These are phyloP conservation scores for Paracorniculantispora psalliotae DNA, from an alignment of 2,329 filamentous ascomycete genomes.

Conservation along the genomic window DNA sequence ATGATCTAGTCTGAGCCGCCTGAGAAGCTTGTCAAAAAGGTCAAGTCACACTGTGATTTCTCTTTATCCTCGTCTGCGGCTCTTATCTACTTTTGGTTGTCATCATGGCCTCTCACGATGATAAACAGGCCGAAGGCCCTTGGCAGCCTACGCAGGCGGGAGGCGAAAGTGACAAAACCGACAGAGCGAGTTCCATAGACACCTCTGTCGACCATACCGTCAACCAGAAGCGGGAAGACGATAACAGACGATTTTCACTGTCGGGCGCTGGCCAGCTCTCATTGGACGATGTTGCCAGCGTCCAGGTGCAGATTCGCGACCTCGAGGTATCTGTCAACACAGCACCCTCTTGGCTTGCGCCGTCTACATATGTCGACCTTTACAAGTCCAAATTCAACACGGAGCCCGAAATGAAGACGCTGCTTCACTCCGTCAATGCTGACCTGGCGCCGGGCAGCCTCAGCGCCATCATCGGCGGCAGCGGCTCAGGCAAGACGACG, in stretches of 20 bases:
- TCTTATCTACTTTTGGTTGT: neutral
- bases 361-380: slow-evolving; percentile 40
- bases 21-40: neutral
- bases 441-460: slow-evolving; percentile 61
- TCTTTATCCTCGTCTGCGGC: too few relatives aligned
- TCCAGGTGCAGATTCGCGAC: slow-evolving; percentile 49
- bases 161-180: slow-evolving; percentile 17
- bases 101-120: slow-evolving; percentile 3
- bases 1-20: neutral
- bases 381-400: slow-evolving; percentile 34
- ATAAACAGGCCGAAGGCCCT: neutral
- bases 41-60: neutral
- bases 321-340: slow-evolving; percentile 54
- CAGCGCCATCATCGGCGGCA: slow-evolving; percentile 71
- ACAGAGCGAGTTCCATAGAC: slow-evolving; percentile 20
- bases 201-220: slow-evolving; percentile 16
- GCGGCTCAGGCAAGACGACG: slow-evolving; percentile 69
- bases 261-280: slow-evolving; percentile 35
- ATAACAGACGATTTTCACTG: slow-evolving; percentile 23
- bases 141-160: neutral
- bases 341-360: slow-evolving; percentile 48
- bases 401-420: slow-evolving; percentile 38
- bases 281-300: slow-evolving; percentile 50
- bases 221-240: slow-evolving; percentile 10
- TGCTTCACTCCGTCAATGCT: slow-evolving; percentile 60